These are phyloP conservation scores for Solanum habrochaites DNA, from an alignment of 257 asterid genomes.

Conservation along the genomic window DNA sequence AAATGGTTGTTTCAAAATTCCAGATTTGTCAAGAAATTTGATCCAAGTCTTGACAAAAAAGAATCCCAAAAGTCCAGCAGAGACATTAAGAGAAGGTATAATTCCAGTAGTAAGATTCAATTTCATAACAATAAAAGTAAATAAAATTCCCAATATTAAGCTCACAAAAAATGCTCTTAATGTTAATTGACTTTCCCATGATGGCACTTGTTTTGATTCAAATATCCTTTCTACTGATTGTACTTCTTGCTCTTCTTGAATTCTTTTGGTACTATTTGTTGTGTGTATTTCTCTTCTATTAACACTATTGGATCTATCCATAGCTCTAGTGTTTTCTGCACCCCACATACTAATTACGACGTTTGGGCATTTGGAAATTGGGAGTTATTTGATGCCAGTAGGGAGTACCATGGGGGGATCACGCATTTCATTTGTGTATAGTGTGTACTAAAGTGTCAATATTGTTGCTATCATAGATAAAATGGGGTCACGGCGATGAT, in stretches of 20 bases:
- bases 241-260: not conserved
- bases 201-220: constrained; percentile 31
- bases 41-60: constrained; percentile 60
- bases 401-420: not conserved
- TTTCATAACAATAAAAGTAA: constrained; percentile 50
- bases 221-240: constrained; percentile 28
- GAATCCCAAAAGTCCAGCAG: constrained; percentile 67
- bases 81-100: constrained; percentile 55
- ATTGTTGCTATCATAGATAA: no score
- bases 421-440: not conserved
- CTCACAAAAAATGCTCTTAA: constrained; percentile 48
- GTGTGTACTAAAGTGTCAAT: no score
- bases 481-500: no score
- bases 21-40: constrained; percentile 25
- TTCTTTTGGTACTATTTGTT: not conserved
- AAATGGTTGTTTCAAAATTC: constrained; percentile 40
- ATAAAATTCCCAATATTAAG: constrained; percentile 31
- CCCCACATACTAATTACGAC: no score
- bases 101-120: constrained; percentile 58
- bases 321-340: not conserved
- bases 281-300: not conserved
- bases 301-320: not conserved
- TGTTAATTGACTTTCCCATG: constrained; percentile 57
- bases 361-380: not conserved
- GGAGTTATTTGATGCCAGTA: not conserved